Percentiles rank a stretch among this genome's conserved stretches.
Evolutionary conservation across 2,329 filamentous ascomycete species (phyloP).

Genomic region (Sporothrix globosa): DNA sequence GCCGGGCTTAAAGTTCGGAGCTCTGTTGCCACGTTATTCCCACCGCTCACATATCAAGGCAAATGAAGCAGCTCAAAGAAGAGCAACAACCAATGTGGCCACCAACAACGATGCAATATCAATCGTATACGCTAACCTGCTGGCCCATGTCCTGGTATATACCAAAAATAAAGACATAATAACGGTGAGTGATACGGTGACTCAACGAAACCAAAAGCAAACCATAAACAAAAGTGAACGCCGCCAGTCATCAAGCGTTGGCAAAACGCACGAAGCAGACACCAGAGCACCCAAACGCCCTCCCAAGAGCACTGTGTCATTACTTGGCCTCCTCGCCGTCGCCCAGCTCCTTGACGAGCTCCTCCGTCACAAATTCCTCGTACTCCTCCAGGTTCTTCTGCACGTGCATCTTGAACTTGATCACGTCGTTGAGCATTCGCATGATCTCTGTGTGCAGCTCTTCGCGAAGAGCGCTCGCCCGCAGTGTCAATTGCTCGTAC

Average conservation of each 20-base stretch:
- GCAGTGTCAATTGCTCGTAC: slow-evolving; percentile 88
- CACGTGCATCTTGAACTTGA: slow-evolving; percentile 97
- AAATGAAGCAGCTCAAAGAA: not conserved
- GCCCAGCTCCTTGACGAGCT: slow-evolving; percentile 84
- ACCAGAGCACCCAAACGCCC: not conserved
- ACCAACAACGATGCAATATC: not conserved
- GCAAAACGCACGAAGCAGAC: slow-evolving; percentile 11
- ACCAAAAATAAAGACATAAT: slow-evolving; percentile 1
- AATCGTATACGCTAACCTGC: slow-evolving; percentile 20
- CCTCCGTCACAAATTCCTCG: slow-evolving; percentile 88
- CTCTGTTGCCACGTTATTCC: not conserved
- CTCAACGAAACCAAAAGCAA: not conserved
- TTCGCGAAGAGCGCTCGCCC: slow-evolving; percentile 82
- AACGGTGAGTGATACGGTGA: not conserved
- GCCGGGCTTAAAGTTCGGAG: not conserved
- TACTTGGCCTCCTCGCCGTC: slow-evolving; percentile 42
- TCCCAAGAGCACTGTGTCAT: not conserved
- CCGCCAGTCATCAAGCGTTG: slow-evolving; percentile 19
- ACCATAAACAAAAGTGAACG: not conserved
- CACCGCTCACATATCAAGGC: not conserved
- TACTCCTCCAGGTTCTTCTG: slow-evolving; percentile 93
- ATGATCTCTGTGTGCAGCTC: slow-evolving; percentile 98
- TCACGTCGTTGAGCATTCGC: slow-evolving; percentile 92
- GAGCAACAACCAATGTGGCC: too few species aligned
- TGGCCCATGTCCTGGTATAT: slow-evolving; percentile 20